Base-by-base conservation (phyloP, 2,329 filamentous ascomycete species). In the Emericellopsis cladophorae region DNA sequence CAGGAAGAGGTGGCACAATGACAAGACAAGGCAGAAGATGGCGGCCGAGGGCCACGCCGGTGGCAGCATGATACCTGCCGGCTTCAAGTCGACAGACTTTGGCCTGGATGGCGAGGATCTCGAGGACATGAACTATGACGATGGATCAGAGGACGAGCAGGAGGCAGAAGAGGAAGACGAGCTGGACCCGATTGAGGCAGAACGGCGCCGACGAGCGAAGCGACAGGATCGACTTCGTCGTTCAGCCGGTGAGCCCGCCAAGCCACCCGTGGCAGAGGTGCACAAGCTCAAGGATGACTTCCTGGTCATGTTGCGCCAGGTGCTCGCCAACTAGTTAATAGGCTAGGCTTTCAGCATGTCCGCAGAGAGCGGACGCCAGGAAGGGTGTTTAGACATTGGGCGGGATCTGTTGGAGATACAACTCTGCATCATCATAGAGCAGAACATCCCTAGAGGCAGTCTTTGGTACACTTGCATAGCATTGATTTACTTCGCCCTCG, bases 1-100 rank as follows among this genome's bases (percentile, higher is more conserved):
- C 34, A 73, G 92, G 42, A 96, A 98, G 72, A 90, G 90, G 64
- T 98, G 92, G 92, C 92, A 98, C 58, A 80, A 90, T 45, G 87
- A 94, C 63, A 98, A 98, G 71, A 98, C 92, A 8, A 71, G 89
- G 41, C 92, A 96, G 66, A 98, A 98, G 72, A 96, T 98, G 92
- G 92, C 92, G 0, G 88, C 87, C 2, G 88, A 90, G 53, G 68
- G 69, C 6, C 66, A 67, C 31, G 57, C 57, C 9, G 66, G 64
- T 40, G 60, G 63, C 15, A 68, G 69, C 22, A 60, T 72, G 42
- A 60, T 65, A 40, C 70, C 72, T 7, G 74, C 72, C 8, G 76
- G 67, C 21, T 93, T 96, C 64, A 79, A 74, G 53, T 81, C 82
- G 18, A 77, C 75, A 38, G 92, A 98, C 62, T 98, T 98, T 64